Base-by-base conservation (phyloP, 176 grass and related monocot species). In the Rhynchospora breviuscula region DNA sequence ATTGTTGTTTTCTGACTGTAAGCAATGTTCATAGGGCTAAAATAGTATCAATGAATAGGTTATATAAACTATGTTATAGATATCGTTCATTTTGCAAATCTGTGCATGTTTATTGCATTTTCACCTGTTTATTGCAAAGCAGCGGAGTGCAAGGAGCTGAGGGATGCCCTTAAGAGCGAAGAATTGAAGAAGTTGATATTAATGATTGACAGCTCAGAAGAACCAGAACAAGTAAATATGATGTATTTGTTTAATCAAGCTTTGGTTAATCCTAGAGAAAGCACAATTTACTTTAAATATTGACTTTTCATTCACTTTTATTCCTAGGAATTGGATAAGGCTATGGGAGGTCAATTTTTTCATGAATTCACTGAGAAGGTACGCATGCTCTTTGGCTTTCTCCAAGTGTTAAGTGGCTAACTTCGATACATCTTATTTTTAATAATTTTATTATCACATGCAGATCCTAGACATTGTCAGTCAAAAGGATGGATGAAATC, bases 401-500 rank as follows among this genome's bases (percentile, higher is more conserved):
- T 76, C 6, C 1, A 76, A 76, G 6, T 76, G 21, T 74, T 52
- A 74, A 74, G 19, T 3, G 21, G 70, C 10, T 29, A 3, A 26
- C 53, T 76, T 63, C 17, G 56, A 79, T 54, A 15, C 52, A 47
- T 59, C 18, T 22, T 46, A 6, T 67, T 81, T 23, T 35, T 57
- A 54, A 49, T 58, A 40, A 22, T 60, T 62, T 2, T 59, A 52
- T 45, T 7, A n/a, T 65, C 35, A 45, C 31, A 29, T 87, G 83
- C 87, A 95, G 93, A 92, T 95, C 87, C 93, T 95, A 85, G 88
- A 90, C 29, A 84, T 89, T 79, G 73, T 95, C 65, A 95, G 83
- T 71, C 79, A 82, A 86, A 69, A 59, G 80, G 82, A 90, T 57
- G 26, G 47, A 67, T 82, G 59, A 82, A 53, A 49, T 77, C 54